Conservation (phyloP, 345 rosid genomes). For the Ceriops decandra region DNA sequence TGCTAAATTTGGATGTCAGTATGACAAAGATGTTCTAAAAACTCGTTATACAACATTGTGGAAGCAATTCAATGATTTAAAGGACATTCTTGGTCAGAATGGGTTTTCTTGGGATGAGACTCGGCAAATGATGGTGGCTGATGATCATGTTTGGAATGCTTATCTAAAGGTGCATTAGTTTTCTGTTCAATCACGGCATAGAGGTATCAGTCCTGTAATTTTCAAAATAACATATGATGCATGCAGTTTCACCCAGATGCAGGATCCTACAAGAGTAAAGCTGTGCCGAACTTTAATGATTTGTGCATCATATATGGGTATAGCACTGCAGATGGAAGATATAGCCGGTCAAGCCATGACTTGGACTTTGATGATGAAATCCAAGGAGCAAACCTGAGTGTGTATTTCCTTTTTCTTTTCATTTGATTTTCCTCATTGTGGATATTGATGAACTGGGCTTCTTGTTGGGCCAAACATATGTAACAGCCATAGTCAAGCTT, state of each 20-base stretch:
- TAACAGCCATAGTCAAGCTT: not conserved
- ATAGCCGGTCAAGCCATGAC: constrained; percentile 87
- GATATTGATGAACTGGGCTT: not conserved
- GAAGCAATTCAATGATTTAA: constrained; percentile 76
- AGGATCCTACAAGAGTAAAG: constrained; percentile 63
- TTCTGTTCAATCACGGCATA: constrained; percentile 2
- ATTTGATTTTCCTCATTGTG: too few relatives aligned
- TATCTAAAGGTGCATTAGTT: constrained; percentile 56
- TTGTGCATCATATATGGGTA: constrained; percentile 73
- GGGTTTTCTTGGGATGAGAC: constrained; percentile 83
- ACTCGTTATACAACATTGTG: constrained; percentile 67
- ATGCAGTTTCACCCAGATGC: constrained; percentile 72
- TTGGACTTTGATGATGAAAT: constrained; percentile 63
- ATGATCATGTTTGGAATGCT: constrained; percentile 57
- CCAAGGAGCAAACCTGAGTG: constrained; percentile 49
- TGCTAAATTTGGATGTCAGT: constrained; percentile 65
- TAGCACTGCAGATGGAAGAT: constrained; percentile 84
- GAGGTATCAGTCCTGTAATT: not conserved
- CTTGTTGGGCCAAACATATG: not conserved
- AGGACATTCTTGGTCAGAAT: constrained; percentile 56
- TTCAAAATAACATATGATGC: constrained; percentile 15
- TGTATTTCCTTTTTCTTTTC: constrained; percentile 9
- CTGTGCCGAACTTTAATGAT: constrained; percentile 62
- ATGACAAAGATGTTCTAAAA: constrained; percentile 76
- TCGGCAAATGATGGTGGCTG: constrained; percentile 66